These are phyloP conservation scores for Phalaenopsis equestris DNA, from an alignment of 106 monocot species.

Conservation along the genomic window DNA sequence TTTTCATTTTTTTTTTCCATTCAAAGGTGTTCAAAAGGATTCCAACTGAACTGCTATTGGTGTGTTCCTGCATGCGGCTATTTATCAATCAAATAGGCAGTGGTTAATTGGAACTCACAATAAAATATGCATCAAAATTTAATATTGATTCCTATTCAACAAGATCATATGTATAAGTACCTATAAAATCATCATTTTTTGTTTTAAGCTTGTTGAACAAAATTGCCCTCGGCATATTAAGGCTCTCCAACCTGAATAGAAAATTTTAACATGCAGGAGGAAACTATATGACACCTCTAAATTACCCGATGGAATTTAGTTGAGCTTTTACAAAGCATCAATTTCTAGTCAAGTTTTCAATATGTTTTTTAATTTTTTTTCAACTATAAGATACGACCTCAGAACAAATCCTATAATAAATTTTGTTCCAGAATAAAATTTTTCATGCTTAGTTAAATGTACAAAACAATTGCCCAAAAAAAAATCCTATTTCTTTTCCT, in stretches of 20 bases:
- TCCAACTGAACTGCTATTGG: too few relatives aligned
- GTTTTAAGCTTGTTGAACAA: too few relatives aligned
- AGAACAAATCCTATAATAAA: too few relatives aligned
- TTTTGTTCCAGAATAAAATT: background rate
- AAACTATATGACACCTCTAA: background rate
- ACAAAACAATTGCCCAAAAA: background rate
- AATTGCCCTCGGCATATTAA: too few relatives aligned
- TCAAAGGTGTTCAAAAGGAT: too few relatives aligned
- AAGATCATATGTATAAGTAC: background rate
- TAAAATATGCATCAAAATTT: background rate
- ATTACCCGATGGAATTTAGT: background rate
- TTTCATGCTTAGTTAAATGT: background rate
- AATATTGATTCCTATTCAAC: background rate
- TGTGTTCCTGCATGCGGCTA: background rate
- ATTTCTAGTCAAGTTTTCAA: background rate
- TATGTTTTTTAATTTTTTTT: background rate
- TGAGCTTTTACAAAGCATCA: background rate
- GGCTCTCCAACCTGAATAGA: too few relatives aligned
- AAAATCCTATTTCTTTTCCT: background rate
- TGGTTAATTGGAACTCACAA: background rate
- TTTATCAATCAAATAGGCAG: background rate
- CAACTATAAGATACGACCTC: too few relatives aligned
- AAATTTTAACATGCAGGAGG: too few relatives aligned
- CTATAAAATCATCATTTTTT: background rate
- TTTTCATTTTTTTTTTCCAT: too few relatives aligned